These are phyloP conservation scores for Phanerochaete carnosa DNA, from an alignment of 768 basidiomycete genomes.

Conservation along the genomic window DNA sequence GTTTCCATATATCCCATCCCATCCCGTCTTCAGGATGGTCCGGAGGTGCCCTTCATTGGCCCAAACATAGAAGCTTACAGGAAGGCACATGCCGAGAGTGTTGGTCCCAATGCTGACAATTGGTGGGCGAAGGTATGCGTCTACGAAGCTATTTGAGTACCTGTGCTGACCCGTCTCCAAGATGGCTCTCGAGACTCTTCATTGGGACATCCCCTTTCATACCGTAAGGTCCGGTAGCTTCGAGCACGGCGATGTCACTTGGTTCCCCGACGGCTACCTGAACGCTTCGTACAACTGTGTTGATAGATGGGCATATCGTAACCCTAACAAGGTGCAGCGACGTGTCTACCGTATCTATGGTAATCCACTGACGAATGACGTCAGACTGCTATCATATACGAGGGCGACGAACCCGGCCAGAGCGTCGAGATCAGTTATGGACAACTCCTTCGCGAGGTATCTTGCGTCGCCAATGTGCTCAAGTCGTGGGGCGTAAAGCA, in stretches of 20 bases:
- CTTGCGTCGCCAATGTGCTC: slow-evolving; percentile 85
- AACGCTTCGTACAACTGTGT: slow-evolving; percentile 97
- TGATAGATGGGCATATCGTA: slow-evolving; percentile 88
- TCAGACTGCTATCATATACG: slow-evolving; percentile 94
- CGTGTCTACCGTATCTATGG: neutral
- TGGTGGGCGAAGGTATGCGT: slow-evolving; percentile 79
- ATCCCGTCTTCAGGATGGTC: slow-evolving; percentile 56
- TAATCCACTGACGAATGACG: slow-evolving; percentile 2
- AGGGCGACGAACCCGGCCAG: slow-evolving; percentile 89
- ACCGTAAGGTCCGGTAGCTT: slow-evolving; percentile 83
- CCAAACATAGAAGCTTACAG: slow-evolving; percentile 43
- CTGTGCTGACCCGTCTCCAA: slow-evolving; percentile 21
- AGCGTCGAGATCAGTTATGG: slow-evolving; percentile 73
- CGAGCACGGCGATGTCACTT: slow-evolving; percentile 79
- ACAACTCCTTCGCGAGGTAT: slow-evolving; percentile 90
- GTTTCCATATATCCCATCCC: slow-evolving; percentile 61
- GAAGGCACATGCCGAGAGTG: slow-evolving; percentile 59
- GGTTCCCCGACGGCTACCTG: slow-evolving; percentile 94
- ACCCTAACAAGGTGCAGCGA: slow-evolving; percentile 69
- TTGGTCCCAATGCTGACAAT: slow-evolving; percentile 74
- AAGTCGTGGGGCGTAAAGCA: slow-evolving; percentile 87
- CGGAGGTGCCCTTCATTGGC: slow-evolving; percentile 68
- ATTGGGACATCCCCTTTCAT: slow-evolving; percentile 88
- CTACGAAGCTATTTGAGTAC: neutral
- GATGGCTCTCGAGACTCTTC: slow-evolving; percentile 69